Conservation (phyloP, 805 yeast species). For the Wickerhamiella dianesei region DNA sequence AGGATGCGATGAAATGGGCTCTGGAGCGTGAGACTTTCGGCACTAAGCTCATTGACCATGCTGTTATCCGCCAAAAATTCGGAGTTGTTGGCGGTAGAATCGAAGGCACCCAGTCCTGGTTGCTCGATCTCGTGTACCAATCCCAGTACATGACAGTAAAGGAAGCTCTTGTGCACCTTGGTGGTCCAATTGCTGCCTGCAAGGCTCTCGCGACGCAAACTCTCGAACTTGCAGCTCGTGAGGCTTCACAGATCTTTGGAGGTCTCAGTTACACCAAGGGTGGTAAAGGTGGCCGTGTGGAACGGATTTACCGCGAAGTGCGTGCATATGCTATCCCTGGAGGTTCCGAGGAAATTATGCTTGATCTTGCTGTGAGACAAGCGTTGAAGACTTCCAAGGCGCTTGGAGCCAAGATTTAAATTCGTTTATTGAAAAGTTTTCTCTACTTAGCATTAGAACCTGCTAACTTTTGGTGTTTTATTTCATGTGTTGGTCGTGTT, state of each 20-base stretch:
- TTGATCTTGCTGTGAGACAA: conserved; percentile 30
- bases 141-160: conserved; percentile 23
- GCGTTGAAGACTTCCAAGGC: conserved; percentile 21
- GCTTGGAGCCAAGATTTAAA: neutral
- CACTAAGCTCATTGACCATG: conserved; percentile 28
- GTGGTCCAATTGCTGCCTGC: conserved; percentile 32
- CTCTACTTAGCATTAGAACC: neutral
- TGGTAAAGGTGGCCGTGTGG: conserved; percentile 32
- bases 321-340: conserved; percentile 34
- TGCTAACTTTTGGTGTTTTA: too few relatives aligned
- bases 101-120: conserved; percentile 31
- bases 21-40: conserved; percentile 32
- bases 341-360: conserved; percentile 34
- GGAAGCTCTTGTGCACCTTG: conserved; percentile 28
- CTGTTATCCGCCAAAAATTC: conserved; percentile 31
- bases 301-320: conserved; percentile 33
- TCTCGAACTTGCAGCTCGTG: conserved; percentile 32
- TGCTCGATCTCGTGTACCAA: conserved; percentile 24
- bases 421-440: neutral
- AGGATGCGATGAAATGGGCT: conserved; percentile 30
- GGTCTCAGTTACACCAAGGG: conserved; percentile 32
- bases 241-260: conserved; percentile 33
- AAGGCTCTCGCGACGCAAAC: conserved; percentile 30
- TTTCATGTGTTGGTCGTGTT: too few relatives aligned
- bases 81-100: conserved; percentile 30